phyloP scores from a whole-genome alignment of 768 basidiomycete genomes.

The Mycena indigotica region DNA sequence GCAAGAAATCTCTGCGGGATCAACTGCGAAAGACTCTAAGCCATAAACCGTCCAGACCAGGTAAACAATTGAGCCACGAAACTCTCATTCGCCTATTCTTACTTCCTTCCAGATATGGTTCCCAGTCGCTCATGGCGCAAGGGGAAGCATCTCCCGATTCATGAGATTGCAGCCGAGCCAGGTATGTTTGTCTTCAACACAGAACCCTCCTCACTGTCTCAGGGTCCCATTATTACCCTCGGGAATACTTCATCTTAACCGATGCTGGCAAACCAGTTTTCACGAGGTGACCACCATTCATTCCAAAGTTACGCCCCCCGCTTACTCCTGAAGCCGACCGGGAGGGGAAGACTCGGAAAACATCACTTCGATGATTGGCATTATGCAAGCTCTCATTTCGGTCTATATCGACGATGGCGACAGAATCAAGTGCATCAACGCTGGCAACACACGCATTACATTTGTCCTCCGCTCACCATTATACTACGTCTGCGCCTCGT shows the following conservation, averaged over 20 bases:
- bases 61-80: slow-evolving; percentile 35
- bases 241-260: slow-evolving; percentile 91
- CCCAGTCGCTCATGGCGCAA: slow-evolving; percentile 32
- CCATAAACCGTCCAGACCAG: slow-evolving; percentile 50
- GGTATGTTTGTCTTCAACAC: slow-evolving; percentile 32
- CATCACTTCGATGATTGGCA: slow-evolving; percentile 79
- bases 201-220: slow-evolving; percentile 18
- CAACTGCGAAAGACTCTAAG: slow-evolving; percentile 70
- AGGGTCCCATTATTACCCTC: slow-evolving; percentile 50
- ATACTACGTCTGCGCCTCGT: slow-evolving; percentile 89
- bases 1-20: slow-evolving; percentile 67
- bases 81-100: slow-evolving; percentile 5
- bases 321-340: slow-evolving; percentile 44
- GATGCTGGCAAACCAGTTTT: slow-evolving; percentile 99
- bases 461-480: slow-evolving; percentile 86
- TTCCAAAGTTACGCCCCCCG: slow-evolving; percentile 7
- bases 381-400: slow-evolving; percentile 94
- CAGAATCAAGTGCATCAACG: slow-evolving; percentile 80
- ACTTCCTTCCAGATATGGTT: slow-evolving; percentile 29
- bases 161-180: slow-evolving; percentile 43
- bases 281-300: slow-evolving; percentile 66
- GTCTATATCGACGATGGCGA: slow-evolving; percentile 94
- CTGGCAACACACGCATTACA: slow-evolving; percentile 79
- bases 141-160: slow-evolving; percentile 34
- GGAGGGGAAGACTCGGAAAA: slow-evolving; percentile 61